Evolutionary conservation across 768 basidiomycete species (phyloP).

Genomic region (Boletellus sp.): DNA sequence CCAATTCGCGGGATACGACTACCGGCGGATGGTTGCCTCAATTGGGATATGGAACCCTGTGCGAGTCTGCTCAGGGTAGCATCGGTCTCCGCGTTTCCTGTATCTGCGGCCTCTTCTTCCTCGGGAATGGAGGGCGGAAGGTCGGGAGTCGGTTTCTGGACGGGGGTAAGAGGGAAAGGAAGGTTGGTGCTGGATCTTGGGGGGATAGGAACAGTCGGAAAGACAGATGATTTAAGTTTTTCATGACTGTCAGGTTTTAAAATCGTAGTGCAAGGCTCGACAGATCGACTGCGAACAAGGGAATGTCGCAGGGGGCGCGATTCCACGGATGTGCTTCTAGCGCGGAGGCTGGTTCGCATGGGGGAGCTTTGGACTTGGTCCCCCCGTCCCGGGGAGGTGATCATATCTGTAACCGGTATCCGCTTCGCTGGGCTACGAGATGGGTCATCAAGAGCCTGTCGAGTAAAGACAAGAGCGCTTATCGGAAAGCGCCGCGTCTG

Average conservation of each 20-base stretch:
- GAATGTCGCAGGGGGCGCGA: slow-evolving; percentile 19
- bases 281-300: slow-evolving; percentile 28
- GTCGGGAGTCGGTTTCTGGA: slow-evolving; percentile 17
- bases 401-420: slow-evolving; percentile 27
- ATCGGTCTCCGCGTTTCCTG: slow-evolving; percentile 7
- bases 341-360: slow-evolving; percentile 15
- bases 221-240: slow-evolving; percentile 19
- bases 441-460: slow-evolving; percentile 36
- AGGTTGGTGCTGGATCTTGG: slow-evolving; percentile 15
- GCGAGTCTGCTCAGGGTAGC: slow-evolving; percentile 13
- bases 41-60: slow-evolving; percentile 37
- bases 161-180: slow-evolving; percentile 28
- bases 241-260: slow-evolving; percentile 7
- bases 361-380: slow-evolving; percentile 12
- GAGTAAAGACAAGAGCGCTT: slow-evolving; percentile 39
- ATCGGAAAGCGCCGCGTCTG: slow-evolving; percentile 13
- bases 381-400: slow-evolving; percentile 25
- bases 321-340: slow-evolving; percentile 36
- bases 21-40: slow-evolving; percentile 44
- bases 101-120: slow-evolving; percentile 21
- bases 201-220: slow-evolving; percentile 12
- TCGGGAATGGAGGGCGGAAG: slow-evolving; percentile 33
- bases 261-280: slow-evolving; percentile 19
- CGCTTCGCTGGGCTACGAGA: slow-evolving; percentile 35
- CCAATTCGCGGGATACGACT: slow-evolving; percentile 63